Evolutionary conservation across 768 basidiomycete genomes (phyloP).

Genomic region (Russula brevipes): DNA sequence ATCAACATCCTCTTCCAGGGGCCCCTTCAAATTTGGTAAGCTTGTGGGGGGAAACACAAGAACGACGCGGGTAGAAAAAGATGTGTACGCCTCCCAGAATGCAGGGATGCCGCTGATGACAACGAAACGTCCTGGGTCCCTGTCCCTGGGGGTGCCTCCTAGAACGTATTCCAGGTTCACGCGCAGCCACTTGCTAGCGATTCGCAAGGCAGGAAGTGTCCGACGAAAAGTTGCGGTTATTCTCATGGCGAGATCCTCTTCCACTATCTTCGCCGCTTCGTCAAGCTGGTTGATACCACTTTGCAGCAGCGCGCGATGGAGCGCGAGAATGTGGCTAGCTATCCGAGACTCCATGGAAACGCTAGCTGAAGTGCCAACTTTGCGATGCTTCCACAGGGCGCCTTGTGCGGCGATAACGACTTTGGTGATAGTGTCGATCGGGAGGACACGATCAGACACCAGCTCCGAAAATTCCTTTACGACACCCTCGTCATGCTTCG

Average conservation of each 20-base stretch:
- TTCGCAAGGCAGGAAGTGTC: constrained; percentile 78
- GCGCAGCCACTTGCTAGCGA: constrained; percentile 85
- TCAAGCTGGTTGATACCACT: constrained; percentile 60
- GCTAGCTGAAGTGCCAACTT: constrained; percentile 50
- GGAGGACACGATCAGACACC: constrained; percentile 63
- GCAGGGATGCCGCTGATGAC: constrained; percentile 37
- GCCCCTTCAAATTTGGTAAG: constrained; percentile 52
- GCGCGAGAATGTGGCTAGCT: constrained; percentile 58
- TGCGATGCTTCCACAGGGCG: constrained; percentile 79
- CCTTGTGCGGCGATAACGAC: constrained; percentile 70
- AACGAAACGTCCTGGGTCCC: constrained; percentile 26
- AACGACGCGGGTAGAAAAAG: constrained; percentile 57
- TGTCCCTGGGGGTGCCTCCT: constrained; percentile 18
- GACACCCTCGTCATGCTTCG: constrained; percentile 45
- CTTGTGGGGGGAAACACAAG: constrained; percentile 61
- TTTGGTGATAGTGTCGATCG: constrained; percentile 71
- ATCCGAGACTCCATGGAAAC: constrained; percentile 56
- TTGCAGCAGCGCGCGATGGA: constrained; percentile 59
- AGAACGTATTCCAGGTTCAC: constrained; percentile 46
- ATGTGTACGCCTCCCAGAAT: constrained; percentile 72
- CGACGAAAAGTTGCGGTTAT: constrained; percentile 86
- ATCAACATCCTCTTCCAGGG: constrained; percentile 88
- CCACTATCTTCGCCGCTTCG: constrained; percentile 49
- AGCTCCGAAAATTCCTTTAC: constrained; percentile 54
- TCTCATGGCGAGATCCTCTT: constrained; percentile 64